Percentiles rank a stretch among this genome's conserved stretches.
Conservation (phyloP, 257 asterid species). For the Rubia yunnanensis region DNA sequence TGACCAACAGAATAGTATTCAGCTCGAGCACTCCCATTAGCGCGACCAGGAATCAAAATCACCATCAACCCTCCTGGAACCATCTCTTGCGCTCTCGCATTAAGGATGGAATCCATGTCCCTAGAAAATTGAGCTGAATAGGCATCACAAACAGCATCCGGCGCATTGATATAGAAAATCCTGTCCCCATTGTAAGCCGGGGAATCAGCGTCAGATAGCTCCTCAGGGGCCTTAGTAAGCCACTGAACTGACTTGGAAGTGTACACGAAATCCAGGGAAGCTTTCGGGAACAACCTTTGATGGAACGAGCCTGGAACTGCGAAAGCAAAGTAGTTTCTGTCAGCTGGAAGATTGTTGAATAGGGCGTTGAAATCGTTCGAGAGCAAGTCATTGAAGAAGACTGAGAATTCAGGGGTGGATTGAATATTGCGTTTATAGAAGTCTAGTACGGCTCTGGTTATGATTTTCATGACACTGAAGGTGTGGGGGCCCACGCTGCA, state of each 20-base stretch:
- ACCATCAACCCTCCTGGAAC: constrained; percentile 14
- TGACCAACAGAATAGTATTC: not conserved
- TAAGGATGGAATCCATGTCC: constrained; percentile 16
- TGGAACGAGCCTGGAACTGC: constrained; percentile 45
- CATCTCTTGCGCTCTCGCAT: constrained; percentile 16
- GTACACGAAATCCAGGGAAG: constrained; percentile 14
- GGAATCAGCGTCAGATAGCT: constrained; percentile 4
- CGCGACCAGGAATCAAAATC: not conserved
- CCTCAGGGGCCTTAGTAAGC: constrained; percentile 24
- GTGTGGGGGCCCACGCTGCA: not conserved
- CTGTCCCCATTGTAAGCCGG: constrained; percentile 22
- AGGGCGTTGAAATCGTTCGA: constrained; percentile 47
- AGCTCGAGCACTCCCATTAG: not conserved
- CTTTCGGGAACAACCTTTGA: constrained; percentile 12
- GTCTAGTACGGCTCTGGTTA: constrained; percentile 19
- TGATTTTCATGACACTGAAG: constrained; percentile 17
- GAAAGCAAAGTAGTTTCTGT: constrained; percentile 23
- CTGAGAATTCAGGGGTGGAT: constrained; percentile 24
- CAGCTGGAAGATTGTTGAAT: constrained; percentile 32
- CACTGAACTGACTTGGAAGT: constrained; percentile 23
- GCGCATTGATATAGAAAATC: constrained; percentile 15
- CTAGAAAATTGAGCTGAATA: constrained; percentile 19
- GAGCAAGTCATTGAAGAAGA: constrained; percentile 39
- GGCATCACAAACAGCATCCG: constrained; percentile 13
- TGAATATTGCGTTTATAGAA: too few relatives aligned